phyloP scores from a whole-genome alignment of 306 rosid genomes.

The Malus sylvestris region DNA sequence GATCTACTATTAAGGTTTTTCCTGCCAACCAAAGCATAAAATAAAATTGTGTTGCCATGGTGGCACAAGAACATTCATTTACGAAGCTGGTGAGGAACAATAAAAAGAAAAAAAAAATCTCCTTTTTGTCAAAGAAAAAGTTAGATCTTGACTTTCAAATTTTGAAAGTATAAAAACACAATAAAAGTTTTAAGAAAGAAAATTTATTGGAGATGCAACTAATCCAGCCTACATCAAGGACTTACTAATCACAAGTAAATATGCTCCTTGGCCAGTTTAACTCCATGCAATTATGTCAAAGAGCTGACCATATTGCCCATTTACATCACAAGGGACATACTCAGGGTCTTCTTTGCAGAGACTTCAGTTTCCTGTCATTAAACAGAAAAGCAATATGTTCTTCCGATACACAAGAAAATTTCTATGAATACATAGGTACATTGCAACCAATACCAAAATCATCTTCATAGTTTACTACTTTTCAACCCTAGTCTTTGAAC shows the following conservation, averaged over 20 bases:
- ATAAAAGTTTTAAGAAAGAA: not conserved
- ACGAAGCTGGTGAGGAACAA: not conserved
- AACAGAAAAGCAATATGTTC: constrained; percentile 9
- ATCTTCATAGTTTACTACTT: not conserved
- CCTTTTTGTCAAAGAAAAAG: not conserved
- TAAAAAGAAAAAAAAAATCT: not conserved
- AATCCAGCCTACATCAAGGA: not conserved
- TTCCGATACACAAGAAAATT: constrained; percentile 1
- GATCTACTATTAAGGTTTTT: not conserved
- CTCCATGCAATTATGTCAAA: constrained; percentile 70
- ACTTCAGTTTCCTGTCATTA: constrained; percentile 75
- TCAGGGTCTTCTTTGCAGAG: constrained; percentile 74
- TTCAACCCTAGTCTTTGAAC: not conserved
- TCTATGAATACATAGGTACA: not conserved
- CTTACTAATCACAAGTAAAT: not conserved
- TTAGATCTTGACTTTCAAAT: not conserved
- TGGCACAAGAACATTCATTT: not conserved
- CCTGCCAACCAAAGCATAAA: not conserved
- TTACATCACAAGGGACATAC: constrained; percentile 67
- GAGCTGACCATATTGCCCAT: constrained; percentile 68
- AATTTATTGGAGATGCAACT: not conserved
- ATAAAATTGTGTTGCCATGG: not conserved
- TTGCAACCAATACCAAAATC: not conserved
- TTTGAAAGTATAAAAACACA: not conserved
- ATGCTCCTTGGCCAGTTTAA: constrained; percentile 16